Conservation (phyloP, 2,329 filamentous ascomycete genomes). For the Coniosporium tulheliwenetii region DNA sequence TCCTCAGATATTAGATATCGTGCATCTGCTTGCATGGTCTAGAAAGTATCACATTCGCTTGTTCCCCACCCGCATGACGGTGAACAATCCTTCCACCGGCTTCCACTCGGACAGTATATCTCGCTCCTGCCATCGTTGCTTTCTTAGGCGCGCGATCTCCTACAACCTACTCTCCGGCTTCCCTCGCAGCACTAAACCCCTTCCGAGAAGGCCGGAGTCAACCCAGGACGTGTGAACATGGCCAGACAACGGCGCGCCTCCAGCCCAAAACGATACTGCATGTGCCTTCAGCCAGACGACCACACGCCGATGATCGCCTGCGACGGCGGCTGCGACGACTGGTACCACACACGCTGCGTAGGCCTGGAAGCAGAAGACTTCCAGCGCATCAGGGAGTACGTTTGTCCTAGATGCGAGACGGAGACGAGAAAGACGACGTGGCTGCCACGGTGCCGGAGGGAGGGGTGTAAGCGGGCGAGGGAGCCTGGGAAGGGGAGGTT, state of each 20-base stretch:
- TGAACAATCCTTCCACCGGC: no score
- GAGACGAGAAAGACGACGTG: conserved; percentile 34
- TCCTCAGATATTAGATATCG: no score
- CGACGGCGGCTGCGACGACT: conserved; percentile 78
- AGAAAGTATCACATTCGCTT: no score
- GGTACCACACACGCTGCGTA: conserved; percentile 89
- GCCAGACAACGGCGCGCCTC: conserved; percentile 23
- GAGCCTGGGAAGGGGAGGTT: conserved; percentile 17
- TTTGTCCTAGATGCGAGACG: conserved; percentile 33
- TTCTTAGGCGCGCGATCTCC: no score
- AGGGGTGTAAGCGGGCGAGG: conserved; percentile 32
- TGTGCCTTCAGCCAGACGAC: conserved; percentile 79
- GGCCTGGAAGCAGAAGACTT: conserved; percentile 58
- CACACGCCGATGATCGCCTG: conserved; percentile 95
- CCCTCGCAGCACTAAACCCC: no score
- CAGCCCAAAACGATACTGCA: conserved; percentile 68
- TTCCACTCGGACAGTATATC: no score
- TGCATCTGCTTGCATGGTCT: no score
- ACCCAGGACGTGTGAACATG: no score
- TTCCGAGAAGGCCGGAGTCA: no score
- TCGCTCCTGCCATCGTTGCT: no score
- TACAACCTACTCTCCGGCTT: no score
- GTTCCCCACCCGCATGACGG: no score
- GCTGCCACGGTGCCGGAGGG: conserved; percentile 37
- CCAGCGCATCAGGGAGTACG: conserved; percentile 56